Conservation (phyloP, 108 stramenopile species). For the Thalassiosira profunda region DNA sequence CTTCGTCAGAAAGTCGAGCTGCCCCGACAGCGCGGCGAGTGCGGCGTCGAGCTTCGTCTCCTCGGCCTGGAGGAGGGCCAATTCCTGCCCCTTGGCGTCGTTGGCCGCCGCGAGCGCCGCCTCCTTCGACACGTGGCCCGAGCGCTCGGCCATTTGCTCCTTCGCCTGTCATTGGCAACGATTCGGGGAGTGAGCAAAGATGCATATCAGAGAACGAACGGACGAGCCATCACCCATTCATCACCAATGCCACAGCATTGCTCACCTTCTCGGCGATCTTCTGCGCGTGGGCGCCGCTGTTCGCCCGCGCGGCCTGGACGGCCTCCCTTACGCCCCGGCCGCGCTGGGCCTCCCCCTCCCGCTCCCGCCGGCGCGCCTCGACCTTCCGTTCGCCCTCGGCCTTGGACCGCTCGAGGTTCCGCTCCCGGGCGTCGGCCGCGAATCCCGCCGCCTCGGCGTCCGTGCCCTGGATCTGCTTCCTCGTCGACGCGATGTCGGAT, state of each 20-base stretch:
- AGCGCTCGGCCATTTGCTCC: slow-evolving; percentile 43
- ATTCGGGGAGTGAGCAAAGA: not conserved
- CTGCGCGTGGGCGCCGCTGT: slow-evolving; percentile 41
- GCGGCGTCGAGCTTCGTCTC: slow-evolving; percentile 39
- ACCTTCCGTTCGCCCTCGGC: slow-evolving; percentile 20
- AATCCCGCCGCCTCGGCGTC: slow-evolving; percentile 18
- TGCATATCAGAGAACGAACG: too few relatives aligned
- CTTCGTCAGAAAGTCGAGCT: slow-evolving; percentile 34
- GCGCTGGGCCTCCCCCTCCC: slow-evolving; percentile 37
- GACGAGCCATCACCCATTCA: not conserved
- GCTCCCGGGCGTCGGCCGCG: slow-evolving; percentile 4
- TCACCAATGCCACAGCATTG: not conserved
- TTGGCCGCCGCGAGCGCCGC: slow-evolving; percentile 21
- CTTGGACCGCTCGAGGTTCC: slow-evolving; percentile 23
- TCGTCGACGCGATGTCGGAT: slow-evolving; percentile 12
- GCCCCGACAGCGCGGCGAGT: slow-evolving; percentile 33
- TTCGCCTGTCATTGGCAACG: slow-evolving; percentile 6
- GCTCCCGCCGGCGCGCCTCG: slow-evolving; percentile 40
- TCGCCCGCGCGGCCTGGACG: slow-evolving; percentile 27
- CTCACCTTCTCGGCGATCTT: slow-evolving; percentile 47
- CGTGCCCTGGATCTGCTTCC: slow-evolving; percentile 20
- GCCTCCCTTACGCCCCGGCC: slow-evolving; percentile 49
- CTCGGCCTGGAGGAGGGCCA: slow-evolving; percentile 20
- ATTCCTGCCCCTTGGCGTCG: slow-evolving; percentile 32
- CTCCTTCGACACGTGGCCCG: slow-evolving; percentile 35